Evolutionary conservation across 371 early-diverging fungal genomes (phyloP).

Genomic region (Apophysomyces trapeziformis): DNA sequence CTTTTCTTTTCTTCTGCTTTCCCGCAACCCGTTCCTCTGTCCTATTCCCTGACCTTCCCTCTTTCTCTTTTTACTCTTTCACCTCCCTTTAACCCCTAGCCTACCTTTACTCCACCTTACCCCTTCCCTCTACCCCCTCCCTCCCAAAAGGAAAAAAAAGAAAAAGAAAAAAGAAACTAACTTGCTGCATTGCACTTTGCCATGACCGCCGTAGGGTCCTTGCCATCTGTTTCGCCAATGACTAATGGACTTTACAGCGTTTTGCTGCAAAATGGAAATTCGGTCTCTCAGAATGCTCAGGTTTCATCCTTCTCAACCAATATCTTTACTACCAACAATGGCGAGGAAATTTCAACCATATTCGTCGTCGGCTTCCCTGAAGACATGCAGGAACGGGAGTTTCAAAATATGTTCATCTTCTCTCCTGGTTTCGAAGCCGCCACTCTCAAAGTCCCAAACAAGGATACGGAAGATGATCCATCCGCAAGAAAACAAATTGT

Average conservation of each 20-base stretch:
- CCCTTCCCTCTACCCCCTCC: too few species aligned
- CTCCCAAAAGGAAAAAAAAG: too few species aligned
- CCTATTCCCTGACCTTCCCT: not conserved
- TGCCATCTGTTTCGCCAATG: slow-evolving; percentile 10
- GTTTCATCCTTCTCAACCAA: slow-evolving; percentile 7
- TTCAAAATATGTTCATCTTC: slow-evolving; percentile 95
- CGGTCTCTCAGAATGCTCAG: slow-evolving; percentile 4
- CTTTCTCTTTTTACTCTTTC: not conserved
- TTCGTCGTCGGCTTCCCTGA: slow-evolving; percentile 97
- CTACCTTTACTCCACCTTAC: too few species aligned
- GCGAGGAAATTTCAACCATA: slow-evolving; percentile 83
- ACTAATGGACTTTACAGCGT: slow-evolving; percentile 18
- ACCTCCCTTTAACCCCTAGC: not conserved
- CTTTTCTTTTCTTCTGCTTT: not conserved
- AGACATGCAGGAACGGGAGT: slow-evolving; percentile 94
- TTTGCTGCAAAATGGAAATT: slow-evolving; percentile 18
- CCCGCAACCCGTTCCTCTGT: not conserved
- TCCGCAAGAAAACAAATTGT: slow-evolving; percentile 30
- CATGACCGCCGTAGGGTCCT: slow-evolving; percentile 12
- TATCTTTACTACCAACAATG: slow-evolving; percentile 47
- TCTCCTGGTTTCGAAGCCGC: slow-evolving; percentile 93
- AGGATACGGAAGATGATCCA: slow-evolving; percentile 57
- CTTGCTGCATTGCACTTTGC: not conserved
- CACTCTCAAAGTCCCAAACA: slow-evolving; percentile 80
- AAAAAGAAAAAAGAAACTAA: too few species aligned